phyloP scores from a whole-genome alignment of 805 yeast species.

The Kregervanrija pseudodelftensis region DNA sequence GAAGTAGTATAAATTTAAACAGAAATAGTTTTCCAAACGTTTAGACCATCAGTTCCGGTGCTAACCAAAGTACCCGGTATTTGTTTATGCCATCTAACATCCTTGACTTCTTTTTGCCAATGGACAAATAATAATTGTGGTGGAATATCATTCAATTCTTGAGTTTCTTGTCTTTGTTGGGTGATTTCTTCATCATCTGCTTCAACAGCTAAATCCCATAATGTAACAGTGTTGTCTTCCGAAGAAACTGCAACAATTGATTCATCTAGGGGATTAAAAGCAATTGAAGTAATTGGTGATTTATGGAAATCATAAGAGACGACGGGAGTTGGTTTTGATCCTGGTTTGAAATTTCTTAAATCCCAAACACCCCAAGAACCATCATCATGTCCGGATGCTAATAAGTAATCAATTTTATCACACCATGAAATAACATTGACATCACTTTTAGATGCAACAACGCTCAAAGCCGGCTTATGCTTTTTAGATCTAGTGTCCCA shows the following conservation, averaged over 20 bases:
- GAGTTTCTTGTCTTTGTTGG: constrained; percentile 69
- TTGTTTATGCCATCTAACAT: constrained; percentile 96
- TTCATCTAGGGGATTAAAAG: constrained; percentile 93
- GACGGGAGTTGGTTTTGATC: constrained; percentile 64
- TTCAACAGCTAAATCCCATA: constrained; percentile 98
- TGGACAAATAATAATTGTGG: constrained; percentile 94
- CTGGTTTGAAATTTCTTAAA: constrained; percentile 70
- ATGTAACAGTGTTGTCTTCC: constrained; percentile 92
- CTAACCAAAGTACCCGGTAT: constrained; percentile 93
- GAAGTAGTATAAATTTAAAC: constrained; percentile 38
- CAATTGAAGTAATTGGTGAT: constrained; percentile 85
- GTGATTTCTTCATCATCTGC: constrained; percentile 97
- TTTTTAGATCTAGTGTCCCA: constrained; percentile 96
- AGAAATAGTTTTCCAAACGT: constrained; percentile 94
- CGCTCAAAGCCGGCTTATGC: constrained; percentile 84
- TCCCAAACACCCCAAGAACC: constrained; percentile 99
- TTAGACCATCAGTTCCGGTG: constrained; percentile 93
- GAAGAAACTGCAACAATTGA: constrained; percentile 93
- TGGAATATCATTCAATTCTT: constrained; percentile 83
- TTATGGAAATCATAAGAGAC: constrained; percentile 95
- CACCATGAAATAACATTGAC: constrained; percentile 97
- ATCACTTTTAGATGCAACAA: constrained; percentile 72
- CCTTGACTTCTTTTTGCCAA: constrained; percentile 97
- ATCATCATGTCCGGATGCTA: constrained; percentile 96
- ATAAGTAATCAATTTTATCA: constrained; percentile 71